Conservation (phyloP, 1,284 basidiomycete species). For the Cystobasidiaceae sp. region DNA sequence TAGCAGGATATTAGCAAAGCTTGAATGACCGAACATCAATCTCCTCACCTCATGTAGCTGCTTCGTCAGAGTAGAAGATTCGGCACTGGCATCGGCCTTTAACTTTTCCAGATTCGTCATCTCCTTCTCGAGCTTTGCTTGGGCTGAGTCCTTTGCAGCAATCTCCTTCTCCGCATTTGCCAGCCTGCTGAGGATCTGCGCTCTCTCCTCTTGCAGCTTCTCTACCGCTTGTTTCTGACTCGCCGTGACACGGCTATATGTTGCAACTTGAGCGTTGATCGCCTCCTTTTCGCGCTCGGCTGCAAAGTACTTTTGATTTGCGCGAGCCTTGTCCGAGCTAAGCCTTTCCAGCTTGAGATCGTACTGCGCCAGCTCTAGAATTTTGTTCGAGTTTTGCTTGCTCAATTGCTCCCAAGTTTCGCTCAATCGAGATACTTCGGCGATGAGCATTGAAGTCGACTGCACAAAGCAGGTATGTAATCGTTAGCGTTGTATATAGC, state of each 20-base stretch:
- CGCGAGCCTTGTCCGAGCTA: conserved; percentile 67
- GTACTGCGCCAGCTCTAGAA: conserved; percentile 68
- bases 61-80: conserved; percentile 47
- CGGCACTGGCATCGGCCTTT: neutral
- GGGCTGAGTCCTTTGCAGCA: neutral
- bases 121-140: conserved; percentile 1
- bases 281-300: conserved; percentile 86
- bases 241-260: conserved; percentile 61
- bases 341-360: conserved; percentile 50
- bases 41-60: conserved; percentile 54
- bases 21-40: too few relatives aligned
- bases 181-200: conserved; percentile 34
- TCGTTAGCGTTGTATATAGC: too few relatives aligned
- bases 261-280: conserved; percentile 69
- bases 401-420: conserved; percentile 83
- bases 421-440: conserved; percentile 80
- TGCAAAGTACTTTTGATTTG: conserved; percentile 90
- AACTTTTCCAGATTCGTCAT: neutral
- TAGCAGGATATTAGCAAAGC: conserved; percentile 49
- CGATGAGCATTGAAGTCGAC: conserved; percentile 71
- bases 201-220: conserved; percentile 62
- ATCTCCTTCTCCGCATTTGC: conserved; percentile 1
- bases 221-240: conserved; percentile 75
- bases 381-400: conserved; percentile 72
- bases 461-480: conserved; percentile 44